Base-by-base conservation (phyloP, 2,329 filamentous ascomycete species). In the Fusarium sp. region DNA sequence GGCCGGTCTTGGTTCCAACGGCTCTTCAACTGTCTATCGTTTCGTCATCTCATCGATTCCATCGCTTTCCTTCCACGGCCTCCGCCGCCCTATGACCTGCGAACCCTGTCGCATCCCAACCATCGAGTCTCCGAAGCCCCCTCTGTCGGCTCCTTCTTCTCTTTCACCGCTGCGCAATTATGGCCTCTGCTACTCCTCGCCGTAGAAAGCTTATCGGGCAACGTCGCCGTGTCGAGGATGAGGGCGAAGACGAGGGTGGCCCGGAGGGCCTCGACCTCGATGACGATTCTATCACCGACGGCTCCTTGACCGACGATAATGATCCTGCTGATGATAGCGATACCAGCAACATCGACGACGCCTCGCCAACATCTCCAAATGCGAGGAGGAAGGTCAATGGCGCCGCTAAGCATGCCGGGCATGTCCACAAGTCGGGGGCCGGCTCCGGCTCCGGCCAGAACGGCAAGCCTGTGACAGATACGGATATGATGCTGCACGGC, bases 151-250 rank as follows among this genome's bases (percentile, higher is more conserved):
- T 71, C 67, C 70, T 72, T 63, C 63, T 66, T 74, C 72, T 67
- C 72, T 70, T 71, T 68, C 52, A 67, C 69, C 68, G 63, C 61
- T 64, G 64, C 66, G 69, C 67, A 74, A 74, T 46, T 69, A 79
- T 79, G 78, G 75, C 78, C 59, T 64, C 61, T 75, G 78, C 65
- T 70, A 74, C 69, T 62, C 77, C 85, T 75, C 86, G 87, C 75
- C 87, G 88, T 78, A 89, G 86, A 80, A 90, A 89, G 79, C 79
- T 88, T 73, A 86, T 91, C 78, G 88, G 88, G 76, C 87, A 87
- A 72, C 87, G 90, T 75, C 88, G 90, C 77, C 87, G 89, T 72
- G 84, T 89, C 70, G 89, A 89, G 78, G 89, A 92, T 74, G 90
- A 92, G 76, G 89, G 86, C 71, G 90, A 92, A 73, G 90, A 92